A percentile compares a stretch with the other conserved stretches of the same genome.
Evolutionary conservation across 192 early-diverging fungal genomes (phyloP).

Genomic region (Coemansia sp.): DNA sequence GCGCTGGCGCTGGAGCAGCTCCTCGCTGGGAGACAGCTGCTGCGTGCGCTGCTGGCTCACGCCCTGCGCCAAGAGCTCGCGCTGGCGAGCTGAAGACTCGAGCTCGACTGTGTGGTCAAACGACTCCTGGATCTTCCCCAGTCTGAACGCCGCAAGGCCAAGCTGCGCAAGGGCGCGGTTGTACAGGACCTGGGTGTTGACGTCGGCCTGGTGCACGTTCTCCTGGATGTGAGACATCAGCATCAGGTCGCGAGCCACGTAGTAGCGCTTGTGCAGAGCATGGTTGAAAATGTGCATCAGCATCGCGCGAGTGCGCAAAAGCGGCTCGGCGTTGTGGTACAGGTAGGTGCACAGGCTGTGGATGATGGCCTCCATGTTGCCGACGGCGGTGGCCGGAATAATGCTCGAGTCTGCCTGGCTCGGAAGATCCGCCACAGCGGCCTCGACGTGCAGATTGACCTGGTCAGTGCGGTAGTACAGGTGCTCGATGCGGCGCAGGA

Average conservation of each 20-base stretch:
- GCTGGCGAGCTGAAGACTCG: constrained; percentile 74
- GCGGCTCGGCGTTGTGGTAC: constrained; percentile 80
- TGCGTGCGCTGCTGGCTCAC: constrained; percentile 69
- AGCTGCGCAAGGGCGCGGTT: constrained; percentile 96
- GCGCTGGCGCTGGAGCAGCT: constrained; percentile 88
- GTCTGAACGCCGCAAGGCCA: constrained; percentile 94
- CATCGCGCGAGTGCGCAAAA: constrained; percentile 89
- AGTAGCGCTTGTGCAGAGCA: constrained; percentile 94
- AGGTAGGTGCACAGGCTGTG: constrained; percentile 82
- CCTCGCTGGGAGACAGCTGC: constrained; percentile 85
- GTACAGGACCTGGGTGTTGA: constrained; percentile 90
- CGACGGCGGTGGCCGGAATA: constrained; percentile 31
- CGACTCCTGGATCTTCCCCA: constrained; percentile 85
- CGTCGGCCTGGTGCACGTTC: constrained; percentile 79
- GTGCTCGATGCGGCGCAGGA: constrained; percentile 89
- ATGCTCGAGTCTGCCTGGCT: constrained; percentile 50
- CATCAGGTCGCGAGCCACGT: constrained; percentile 89
- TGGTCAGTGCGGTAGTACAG: constrained; percentile 97
- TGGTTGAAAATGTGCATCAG: constrained; percentile 97
- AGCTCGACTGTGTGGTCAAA: constrained; percentile 88
- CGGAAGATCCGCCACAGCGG: constrained; percentile 56
- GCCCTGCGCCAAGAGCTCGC: constrained; percentile 94
- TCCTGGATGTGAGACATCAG: constrained; percentile 99
- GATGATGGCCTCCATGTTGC: constrained; percentile 64
- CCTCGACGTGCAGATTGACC: constrained; percentile 67